A percentile compares a stretch with the other conserved stretches of the same genome.
phyloP scores from a whole-genome alignment of 140 eudicot genomes.

The Stevia rebaudiana region DNA sequence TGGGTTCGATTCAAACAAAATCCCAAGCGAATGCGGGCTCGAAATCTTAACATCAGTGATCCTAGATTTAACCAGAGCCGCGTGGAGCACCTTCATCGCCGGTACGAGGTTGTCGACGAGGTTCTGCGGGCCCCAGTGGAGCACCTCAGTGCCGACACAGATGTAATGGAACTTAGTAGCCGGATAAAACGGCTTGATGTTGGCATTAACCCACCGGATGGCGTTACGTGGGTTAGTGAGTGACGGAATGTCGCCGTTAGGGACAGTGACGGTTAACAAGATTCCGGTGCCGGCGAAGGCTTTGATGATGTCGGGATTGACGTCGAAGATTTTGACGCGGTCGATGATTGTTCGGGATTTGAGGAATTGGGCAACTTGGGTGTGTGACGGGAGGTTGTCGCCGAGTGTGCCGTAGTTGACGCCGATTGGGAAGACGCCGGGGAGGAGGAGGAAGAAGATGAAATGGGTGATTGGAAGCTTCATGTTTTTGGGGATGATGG shows the following conservation, averaged over 20 bases:
- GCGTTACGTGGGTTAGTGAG: conserved; percentile 50
- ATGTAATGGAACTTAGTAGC: conserved; percentile 34
- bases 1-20: conserved; percentile 52
- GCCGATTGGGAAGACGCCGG: conserved; percentile 48
- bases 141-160: conserved; percentile 36
- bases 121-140: conserved; percentile 42
- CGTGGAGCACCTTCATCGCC: conserved; percentile 64
- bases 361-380: conserved; percentile 68
- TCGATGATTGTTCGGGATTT: conserved; percentile 59
- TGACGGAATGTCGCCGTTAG: conserved; percentile 78
- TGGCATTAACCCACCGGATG: conserved; percentile 48
- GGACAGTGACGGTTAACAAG: conserved; percentile 66
- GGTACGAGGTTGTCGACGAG: conserved; percentile 33
- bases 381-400: conserved; percentile 78
- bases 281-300: conserved; percentile 70
- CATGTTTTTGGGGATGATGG: not conserved
- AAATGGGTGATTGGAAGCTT: not conserved
- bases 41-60: conserved; percentile 53
- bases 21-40: conserved; percentile 73
- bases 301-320: conserved; percentile 65
- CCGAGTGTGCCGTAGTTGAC: conserved; percentile 91
- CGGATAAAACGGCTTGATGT: conserved; percentile 30
- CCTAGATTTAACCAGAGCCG: conserved; percentile 46
- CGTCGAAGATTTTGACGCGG: conserved; percentile 74
- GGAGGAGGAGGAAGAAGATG: conserved; percentile 16